These are phyloP conservation scores for Fomitopsis palustris DNA, from an alignment of 1,284 basidiomycete genomes.

Conservation along the genomic window DNA sequence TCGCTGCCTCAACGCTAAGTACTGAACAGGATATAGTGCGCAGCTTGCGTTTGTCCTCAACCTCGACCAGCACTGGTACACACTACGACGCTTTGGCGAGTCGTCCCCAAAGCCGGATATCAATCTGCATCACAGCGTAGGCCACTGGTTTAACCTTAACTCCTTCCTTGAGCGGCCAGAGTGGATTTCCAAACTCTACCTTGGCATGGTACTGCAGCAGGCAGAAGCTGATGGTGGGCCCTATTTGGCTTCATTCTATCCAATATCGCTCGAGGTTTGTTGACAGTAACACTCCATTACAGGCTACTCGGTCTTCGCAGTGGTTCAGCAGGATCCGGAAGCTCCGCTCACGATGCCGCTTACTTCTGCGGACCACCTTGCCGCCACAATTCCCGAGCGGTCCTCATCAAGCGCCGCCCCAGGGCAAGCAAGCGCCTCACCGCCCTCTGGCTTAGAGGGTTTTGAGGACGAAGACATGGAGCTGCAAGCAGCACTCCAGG, in stretches of 20 bases:
- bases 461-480: slow-evolving; percentile 86
- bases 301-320: slow-evolving; percentile 91
- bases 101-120: slow-evolving; percentile 32
- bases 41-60: slow-evolving; percentile 91
- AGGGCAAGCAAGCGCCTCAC: slow-evolving; percentile 7
- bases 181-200: slow-evolving; percentile 82
- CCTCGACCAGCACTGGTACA: slow-evolving; percentile 86
- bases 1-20: neutral
- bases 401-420: slow-evolving; percentile 26
- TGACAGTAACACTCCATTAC: neutral
- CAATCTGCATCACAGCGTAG: slow-evolving; percentile 44
- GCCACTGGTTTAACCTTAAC: slow-evolving; percentile 92
- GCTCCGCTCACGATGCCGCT: slow-evolving; percentile 50
- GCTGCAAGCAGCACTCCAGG: slow-evolving; percentile 82
- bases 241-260: neutral
- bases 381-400: slow-evolving; percentile 54
- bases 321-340: slow-evolving; percentile 53
- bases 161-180: slow-evolving; percentile 71
- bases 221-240: slow-evolving; percentile 74
- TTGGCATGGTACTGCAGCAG: slow-evolving; percentile 84
- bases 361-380: slow-evolving; percentile 63
- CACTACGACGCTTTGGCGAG: slow-evolving; percentile 78
- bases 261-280: no score
- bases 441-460: slow-evolving; percentile 29
- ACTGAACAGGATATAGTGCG: slow-evolving; percentile 43